Evolutionary conservation across 768 basidiomycete genomes (phyloP).

Genomic region (Rhodotorula taiwanensis): DNA sequence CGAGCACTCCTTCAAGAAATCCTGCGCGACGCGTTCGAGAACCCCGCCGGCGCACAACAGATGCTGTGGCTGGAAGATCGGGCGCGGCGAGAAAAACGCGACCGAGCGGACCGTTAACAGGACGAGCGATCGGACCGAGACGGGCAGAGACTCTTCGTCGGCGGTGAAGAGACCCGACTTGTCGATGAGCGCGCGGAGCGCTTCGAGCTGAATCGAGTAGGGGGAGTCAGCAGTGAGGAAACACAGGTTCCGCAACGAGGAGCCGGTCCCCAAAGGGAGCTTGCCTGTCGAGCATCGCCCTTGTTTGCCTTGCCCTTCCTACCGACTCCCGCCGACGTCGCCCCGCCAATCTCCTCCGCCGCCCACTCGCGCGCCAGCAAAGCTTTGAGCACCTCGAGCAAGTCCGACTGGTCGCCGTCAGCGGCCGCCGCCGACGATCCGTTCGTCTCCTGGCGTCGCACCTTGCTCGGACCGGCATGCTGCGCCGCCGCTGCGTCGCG

Average conservation of each 20-base stretch:
- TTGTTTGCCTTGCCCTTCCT: background rate
- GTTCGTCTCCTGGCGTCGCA: no score
- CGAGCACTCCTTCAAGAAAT: background rate
- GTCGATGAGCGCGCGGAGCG: conserved; percentile 26
- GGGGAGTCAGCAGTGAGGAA: background rate
- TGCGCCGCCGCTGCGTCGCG: background rate
- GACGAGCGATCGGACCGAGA: conserved; percentile 9
- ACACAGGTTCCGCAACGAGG: background rate
- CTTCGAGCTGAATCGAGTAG: background rate
- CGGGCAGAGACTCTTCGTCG: background rate
- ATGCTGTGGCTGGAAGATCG: conserved; percentile 34
- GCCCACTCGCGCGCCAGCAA: background rate
- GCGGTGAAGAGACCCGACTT: conserved; percentile 4
- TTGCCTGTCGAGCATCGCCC: conserved; percentile 4
- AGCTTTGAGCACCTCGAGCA: conserved; percentile 6
- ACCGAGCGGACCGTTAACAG: conserved; percentile 10
- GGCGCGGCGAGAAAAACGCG: conserved; percentile 13
- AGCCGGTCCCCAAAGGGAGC: background rate
- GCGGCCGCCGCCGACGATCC: background rate
- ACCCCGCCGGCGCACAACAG: conserved; percentile 23
- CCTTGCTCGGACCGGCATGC: background rate
- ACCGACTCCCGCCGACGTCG: background rate
- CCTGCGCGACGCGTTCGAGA: conserved; percentile 3
- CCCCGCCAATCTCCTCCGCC: background rate
- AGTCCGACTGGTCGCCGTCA: background rate